Evolutionary conservation across 23 red algal species (phyloP).

Genomic region (Gracilaria gracilis): DNA sequence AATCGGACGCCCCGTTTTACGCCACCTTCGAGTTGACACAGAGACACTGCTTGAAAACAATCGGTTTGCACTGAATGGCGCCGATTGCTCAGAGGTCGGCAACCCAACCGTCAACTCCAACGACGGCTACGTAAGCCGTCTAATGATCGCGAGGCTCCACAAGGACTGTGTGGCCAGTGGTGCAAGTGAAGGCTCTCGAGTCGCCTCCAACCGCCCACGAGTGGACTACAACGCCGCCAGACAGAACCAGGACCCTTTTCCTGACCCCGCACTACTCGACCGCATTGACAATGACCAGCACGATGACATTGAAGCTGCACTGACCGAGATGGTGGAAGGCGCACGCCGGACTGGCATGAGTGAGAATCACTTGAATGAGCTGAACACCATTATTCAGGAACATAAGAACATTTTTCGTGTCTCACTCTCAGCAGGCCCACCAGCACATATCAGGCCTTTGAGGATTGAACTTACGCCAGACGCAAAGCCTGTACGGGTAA

Average conservation of each 20-base stretch:
- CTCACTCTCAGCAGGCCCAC: conserved; percentile 13
- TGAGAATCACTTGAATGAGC: no score
- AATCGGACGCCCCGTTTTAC: no score
- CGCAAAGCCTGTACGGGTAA: no score
- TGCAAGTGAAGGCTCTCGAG: no score
- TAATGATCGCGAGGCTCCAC: conserved; percentile 15
- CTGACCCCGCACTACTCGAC: conserved; percentile 18
- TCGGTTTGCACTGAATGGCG: background rate
- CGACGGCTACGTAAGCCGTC: background rate
- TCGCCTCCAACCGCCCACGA: background rate
- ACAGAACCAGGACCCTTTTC: conserved; percentile 5
- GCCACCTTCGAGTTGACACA: no score
- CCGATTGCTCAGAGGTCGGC: background rate
- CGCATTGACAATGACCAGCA: conserved; percentile 18
- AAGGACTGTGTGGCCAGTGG: no score
- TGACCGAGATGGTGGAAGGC: background rate
- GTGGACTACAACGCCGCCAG: conserved; percentile 2
- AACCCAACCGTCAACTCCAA: background rate
- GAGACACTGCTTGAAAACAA: no score
- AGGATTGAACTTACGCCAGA: background rate
- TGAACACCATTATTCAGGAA: no score
- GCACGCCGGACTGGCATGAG: no score
- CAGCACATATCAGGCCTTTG: background rate
- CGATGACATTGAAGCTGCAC: background rate
- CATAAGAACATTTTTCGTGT: background rate